Evolutionary conservation across 805 yeast species (phyloP), one percentile per base, ranked within the genome.

Genomic region (Schwanniomyces polymorphus): DNA sequence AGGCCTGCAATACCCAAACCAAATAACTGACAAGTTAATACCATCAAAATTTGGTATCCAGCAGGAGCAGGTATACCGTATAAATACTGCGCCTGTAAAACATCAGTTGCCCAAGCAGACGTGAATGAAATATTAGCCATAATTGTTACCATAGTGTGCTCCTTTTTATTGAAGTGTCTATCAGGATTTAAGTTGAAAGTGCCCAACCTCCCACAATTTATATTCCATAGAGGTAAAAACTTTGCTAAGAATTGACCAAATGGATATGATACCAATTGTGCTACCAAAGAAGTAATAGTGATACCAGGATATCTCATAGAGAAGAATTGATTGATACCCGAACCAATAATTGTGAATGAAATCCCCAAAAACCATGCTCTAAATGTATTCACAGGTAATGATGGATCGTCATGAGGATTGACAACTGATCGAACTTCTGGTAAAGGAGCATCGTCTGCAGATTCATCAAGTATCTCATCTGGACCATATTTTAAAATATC

Each of bases 1-100:
- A 85, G 43, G 27, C 91, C 91, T 35, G 88, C 88, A 44, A 82
- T 61, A 25, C 86, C 84, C 51, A 81, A 81, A 10, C 91, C 91
- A 42, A 85, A 70, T 51, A 80, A 68, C 61, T 85, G 89, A 34
- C 85, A 75, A 10, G 86, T 73, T 43, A 80, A 58, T 6, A 29
- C 38, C 14, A 41, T 14, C 27, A 41, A 29, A 25, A 41, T 23
- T n/a, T 16, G 26, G 9, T 35, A 35, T 18, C 39, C 39, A 9
- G 28, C 26, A 23, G 28, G 17, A 21, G 17, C 27, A 12, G 38
- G 27, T 16, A 23, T 12, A 26, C 61, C 58, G 63, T 81, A 81
- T 64, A 76, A 82, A 45, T 63, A 69, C 57, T 78, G 73, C 3
- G 85, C 78, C 27, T 79, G 64, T 37, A 82, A 67, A 46, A 82